These are phyloP conservation scores for Panicum hallii DNA, from an alignment of 202 grass and related monocot species.

Conservation along the genomic window DNA sequence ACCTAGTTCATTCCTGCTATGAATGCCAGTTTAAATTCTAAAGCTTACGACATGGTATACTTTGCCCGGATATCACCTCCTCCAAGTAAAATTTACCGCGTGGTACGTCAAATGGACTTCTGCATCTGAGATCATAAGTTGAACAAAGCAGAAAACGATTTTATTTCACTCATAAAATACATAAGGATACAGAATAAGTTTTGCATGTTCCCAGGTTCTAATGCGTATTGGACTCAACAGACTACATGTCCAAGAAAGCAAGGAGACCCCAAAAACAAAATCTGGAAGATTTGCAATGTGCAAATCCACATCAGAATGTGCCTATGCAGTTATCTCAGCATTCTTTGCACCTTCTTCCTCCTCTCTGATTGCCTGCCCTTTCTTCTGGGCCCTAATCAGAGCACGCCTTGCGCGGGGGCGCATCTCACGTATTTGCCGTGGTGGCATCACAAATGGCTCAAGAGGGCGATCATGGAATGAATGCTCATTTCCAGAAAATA, in stretches of 20 bases:
- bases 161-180: conserved; percentile 37
- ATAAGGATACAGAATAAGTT: conserved; percentile 11
- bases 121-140: conserved; percentile 6
- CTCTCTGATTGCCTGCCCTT: conserved; percentile 70
- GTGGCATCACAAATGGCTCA: conserved; percentile 77
- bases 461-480: conserved; percentile 70
- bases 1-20: too few relatives aligned
- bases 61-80: too few relatives aligned
- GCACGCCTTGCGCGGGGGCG: conserved; percentile 78
- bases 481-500: conserved; percentile 81
- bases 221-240: not conserved
- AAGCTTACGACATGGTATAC: not conserved
- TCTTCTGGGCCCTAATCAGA: conserved; percentile 83
- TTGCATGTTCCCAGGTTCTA: conserved; percentile 11
- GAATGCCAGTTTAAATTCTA: not conserved
- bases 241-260: conserved; percentile 20
- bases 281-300: not conserved
- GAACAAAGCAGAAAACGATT: not conserved
- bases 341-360: conserved; percentile 51
- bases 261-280: conserved; percentile 13
- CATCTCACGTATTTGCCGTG: conserved; percentile 80
- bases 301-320: not conserved
- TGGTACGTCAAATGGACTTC: not conserved
- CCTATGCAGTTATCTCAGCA: conserved; percentile 41
- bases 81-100: not conserved